A percentile compares a stretch with the other conserved stretches of the same genome.
These are phyloP conservation scores for Puccinia horiana DNA, from an alignment of 1,284 basidiomycete genomes.

Conservation along the genomic window DNA sequence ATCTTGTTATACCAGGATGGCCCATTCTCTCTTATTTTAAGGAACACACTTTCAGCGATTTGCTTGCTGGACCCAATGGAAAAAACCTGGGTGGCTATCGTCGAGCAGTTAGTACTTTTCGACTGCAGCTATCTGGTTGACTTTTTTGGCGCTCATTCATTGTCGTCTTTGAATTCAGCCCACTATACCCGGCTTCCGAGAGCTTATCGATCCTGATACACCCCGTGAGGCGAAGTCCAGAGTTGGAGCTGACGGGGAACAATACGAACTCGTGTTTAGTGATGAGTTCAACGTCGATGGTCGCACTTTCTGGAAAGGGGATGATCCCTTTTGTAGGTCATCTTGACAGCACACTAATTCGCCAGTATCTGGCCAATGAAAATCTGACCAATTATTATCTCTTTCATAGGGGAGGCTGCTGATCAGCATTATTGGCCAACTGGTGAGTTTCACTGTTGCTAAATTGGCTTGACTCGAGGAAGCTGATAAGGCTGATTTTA, in stretches of 20 bases:
- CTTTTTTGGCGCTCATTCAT: background rate
- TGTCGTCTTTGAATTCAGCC: constrained; percentile 9
- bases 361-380: background rate
- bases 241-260: constrained; percentile 53
- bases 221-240: constrained; percentile 52
- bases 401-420: constrained; percentile 38
- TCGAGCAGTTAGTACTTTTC: background rate
- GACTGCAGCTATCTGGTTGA: background rate
- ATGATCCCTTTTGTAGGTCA: constrained; percentile 57
- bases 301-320: constrained; percentile 58
- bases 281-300: constrained; percentile 59
- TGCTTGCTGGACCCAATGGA: background rate
- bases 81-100: constrained; percentile 16
- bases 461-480: background rate
- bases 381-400: background rate
- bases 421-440: constrained; percentile 47
- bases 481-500: background rate
- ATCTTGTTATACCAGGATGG: constrained; percentile 24
- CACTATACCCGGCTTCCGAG: constrained; percentile 28
- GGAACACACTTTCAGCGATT: constrained; percentile 24
- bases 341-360: background rate
- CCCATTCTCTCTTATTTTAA: constrained; percentile 31
- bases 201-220: constrained; percentile 57
- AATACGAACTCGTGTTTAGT: constrained; percentile 58
- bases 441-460: background rate